Evolutionary conservation across 805 yeast genomes (phyloP), one percentile per base, ranked within the genome.

Genomic region (Wickerhamomyces rabaulensis): DNA sequence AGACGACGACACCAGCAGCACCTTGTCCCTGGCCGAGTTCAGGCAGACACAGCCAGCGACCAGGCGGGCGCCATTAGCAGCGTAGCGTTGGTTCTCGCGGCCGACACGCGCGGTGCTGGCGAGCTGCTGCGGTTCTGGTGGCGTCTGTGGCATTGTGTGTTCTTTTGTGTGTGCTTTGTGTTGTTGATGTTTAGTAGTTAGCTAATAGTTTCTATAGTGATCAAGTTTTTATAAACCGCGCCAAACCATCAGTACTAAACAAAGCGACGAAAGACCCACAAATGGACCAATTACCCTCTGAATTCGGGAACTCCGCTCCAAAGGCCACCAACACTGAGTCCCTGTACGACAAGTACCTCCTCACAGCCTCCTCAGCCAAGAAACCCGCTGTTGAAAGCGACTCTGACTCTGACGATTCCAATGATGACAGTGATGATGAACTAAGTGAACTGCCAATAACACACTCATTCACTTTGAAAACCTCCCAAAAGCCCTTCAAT

Each of bases 31-130:
- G 23, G 74, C 70, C 1, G 64, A 61, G 55, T 82, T 79, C 41
- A 92, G 66, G 22, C 92, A 83, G 10, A 94, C 77, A 54, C 96
- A 87, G 0, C 99, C 99, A 4, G 98, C 97, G 9, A 94, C 97
- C 53, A 94, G 64, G 35, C 99, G 72, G 1, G 96, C 89, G 2
- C 95, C 95, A 0, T 82, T 73, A 1, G 62, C 47, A 6, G 45
- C 40, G 10, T 42, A 42, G 7, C 23, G 35, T 16, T 42, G 45
- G 22, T 36, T 42, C 7, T 35, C 45, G 15, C 45, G 45, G 16
- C 45, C 45, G 15, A 23, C 36, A 42, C 40, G 45, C 1, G 45
- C 29, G 3, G 22, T 35, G 25, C 25, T 23, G 6, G 33, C 45
- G 10, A 36, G 36, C 8, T 36, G n/a, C n/a, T n/a, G n/a, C n/a